Evolutionary conservation across 805 yeast species (phyloP).

Genomic region (Kuraishia molischiana): DNA sequence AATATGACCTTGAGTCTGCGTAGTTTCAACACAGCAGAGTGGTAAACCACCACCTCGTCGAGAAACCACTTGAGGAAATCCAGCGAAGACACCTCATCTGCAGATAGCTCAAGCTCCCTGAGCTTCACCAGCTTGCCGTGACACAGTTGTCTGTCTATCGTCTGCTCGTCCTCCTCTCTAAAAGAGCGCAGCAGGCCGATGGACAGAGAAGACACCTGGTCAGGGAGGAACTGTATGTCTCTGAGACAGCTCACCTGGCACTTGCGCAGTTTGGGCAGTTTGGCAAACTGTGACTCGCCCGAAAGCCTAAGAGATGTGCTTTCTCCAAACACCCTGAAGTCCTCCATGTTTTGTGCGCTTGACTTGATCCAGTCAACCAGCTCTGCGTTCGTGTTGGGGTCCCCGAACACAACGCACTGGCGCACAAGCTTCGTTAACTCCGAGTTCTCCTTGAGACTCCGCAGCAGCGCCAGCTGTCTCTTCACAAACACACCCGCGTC

Average conservation of each 20-base stretch:
- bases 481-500: conserved; percentile 25
- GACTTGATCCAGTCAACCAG: conserved; percentile 13
- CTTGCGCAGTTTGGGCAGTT: conserved; percentile 4
- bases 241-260: conserved; percentile 10
- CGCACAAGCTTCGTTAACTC: conserved; percentile 22
- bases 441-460: conserved; percentile 24
- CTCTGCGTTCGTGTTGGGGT: conserved; percentile 14
- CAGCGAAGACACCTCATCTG: conserved; percentile 24
- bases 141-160: conserved; percentile 3
- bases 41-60: conserved; percentile 6
- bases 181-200: conserved; percentile 8
- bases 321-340: conserved; percentile 8
- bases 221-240: conserved; percentile 11
- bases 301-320: conserved; percentile 5
- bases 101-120: conserved; percentile 19
- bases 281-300: conserved; percentile 1
- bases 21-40: conserved; percentile 12
- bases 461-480: conserved; percentile 30
- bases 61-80: conserved; percentile 22
- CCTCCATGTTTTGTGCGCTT: conserved; percentile 5
- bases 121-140: conserved; percentile 5
- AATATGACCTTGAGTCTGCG: conserved; percentile 28
- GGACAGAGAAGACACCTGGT: conserved; percentile 8
- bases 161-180: conserved; percentile 2
- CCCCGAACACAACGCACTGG: conserved; percentile 23